phyloP scores from a whole-genome alignment of 2,329 filamentous ascomycete genomes.

The Fusarium avenaceum region DNA sequence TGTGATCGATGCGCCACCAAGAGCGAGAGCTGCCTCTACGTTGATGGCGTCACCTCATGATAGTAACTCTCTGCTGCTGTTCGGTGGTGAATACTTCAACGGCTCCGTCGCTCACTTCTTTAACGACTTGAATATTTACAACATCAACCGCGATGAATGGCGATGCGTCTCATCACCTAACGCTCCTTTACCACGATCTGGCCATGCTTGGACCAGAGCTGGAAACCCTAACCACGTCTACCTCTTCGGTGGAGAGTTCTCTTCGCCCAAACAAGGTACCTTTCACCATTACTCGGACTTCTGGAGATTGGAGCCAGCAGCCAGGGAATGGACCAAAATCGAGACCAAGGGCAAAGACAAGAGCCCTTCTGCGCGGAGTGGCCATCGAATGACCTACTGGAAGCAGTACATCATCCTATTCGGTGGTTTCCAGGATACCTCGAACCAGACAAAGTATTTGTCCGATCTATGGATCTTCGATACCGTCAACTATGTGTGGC shows the following conservation, averaged over 20 bases:
- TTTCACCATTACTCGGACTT: slow-evolving; percentile 99
- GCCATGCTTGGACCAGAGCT: slow-evolving; percentile 94
- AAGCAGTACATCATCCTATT: slow-evolving; percentile 98
- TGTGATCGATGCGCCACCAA: slow-evolving; percentile 77
- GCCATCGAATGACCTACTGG: slow-evolving; percentile 95
- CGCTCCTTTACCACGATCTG: slow-evolving; percentile 87
- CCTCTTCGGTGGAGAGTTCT: slow-evolving; percentile 96
- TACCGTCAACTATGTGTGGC: slow-evolving; percentile 87
- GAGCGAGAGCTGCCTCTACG: slow-evolving; percentile 82
- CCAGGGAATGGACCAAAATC: slow-evolving; percentile 90
- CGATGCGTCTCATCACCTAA: slow-evolving; percentile 91
- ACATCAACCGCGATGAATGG: slow-evolving; percentile 91
- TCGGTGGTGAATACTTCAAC: slow-evolving; percentile 96
- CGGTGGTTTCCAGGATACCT: slow-evolving; percentile 97
- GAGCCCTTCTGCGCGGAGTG: slow-evolving; percentile 85
- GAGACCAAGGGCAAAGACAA: slow-evolving; percentile 84
- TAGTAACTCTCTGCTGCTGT: slow-evolving; percentile 88
- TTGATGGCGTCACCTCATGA: slow-evolving; percentile 88
- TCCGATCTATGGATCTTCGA: slow-evolving; percentile 97
- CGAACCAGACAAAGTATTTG: slow-evolving; percentile 93
- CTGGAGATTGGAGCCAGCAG: slow-evolving; percentile 88
- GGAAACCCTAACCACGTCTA: slow-evolving; percentile 89
- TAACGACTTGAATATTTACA: slow-evolving; percentile 76
- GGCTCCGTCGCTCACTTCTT: slow-evolving; percentile 83
- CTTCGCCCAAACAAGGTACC: slow-evolving; percentile 94